Evolutionary conservation across 2,329 filamentous ascomycete genomes (phyloP).

Genomic region (Cryphonectria naterciae): DNA sequence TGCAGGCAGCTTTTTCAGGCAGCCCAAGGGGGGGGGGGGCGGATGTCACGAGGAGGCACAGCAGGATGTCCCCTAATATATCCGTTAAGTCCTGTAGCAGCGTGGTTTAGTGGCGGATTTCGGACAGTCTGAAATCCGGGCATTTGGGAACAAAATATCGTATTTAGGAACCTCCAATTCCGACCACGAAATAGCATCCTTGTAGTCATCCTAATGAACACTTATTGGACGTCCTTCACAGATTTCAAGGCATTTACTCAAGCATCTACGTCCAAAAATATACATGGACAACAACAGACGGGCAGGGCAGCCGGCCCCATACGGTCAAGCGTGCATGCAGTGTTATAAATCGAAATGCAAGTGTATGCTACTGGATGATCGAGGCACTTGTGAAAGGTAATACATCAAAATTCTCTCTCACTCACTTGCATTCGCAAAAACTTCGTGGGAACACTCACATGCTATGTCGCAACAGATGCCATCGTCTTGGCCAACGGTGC

Average conservation of each 20-base stretch:
- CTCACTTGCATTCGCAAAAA: neutral
- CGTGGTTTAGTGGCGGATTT: neutral
- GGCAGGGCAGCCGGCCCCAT: conserved; percentile 1
- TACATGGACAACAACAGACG: conserved; percentile 5
- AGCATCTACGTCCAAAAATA: no score
- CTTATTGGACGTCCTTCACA: neutral
- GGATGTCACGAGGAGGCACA: neutral
- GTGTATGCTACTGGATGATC: neutral
- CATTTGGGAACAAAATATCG: neutral
- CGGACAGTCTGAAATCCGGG: neutral
- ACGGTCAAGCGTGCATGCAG: neutral
- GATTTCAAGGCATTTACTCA: no score
- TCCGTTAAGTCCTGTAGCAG: neutral
- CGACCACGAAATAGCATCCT: neutral
- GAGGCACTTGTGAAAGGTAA: neutral
- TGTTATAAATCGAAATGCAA: conserved; percentile 9
- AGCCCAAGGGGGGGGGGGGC: no score
- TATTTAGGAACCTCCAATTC: neutral
- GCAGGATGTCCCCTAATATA: neutral
- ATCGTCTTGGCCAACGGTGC: neutral
- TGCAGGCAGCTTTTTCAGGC: no score
- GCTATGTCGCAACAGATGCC: neutral
- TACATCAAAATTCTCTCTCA: neutral
- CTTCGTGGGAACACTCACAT: neutral
- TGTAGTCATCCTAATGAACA: neutral